Evolutionary conservation across 371 early-diverging fungal species (phyloP), one percentile per base, ranked within the genome.

Genomic region (Mucor mucedo): DNA sequence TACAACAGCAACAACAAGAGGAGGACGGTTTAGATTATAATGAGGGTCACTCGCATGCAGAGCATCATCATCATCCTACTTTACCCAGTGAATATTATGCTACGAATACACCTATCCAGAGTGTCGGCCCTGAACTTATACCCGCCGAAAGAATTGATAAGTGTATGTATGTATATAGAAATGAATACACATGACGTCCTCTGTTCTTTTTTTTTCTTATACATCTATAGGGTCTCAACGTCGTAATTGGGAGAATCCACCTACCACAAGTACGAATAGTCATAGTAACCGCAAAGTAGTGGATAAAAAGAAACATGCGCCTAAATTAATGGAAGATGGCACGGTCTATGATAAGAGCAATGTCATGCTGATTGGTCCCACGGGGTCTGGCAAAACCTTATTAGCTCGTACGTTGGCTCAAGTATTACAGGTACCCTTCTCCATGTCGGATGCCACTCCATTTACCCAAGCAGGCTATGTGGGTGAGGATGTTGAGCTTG

Each of bases 381-480:
- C 93, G 3, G 93, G 93, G 3, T 92, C 92, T 71, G 87, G 93
- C 4, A 93, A 94, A 71, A 95, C 96, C 3, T 74, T 95, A 45
- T 70, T 95, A n/a, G 95, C 93, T 4, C 87, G 88, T 61, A 94
- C 94, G 2, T 71, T 93, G 38, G 95, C 96, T 16, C 84, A 92
- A 55, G 79, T 94, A 2, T 83, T 95, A 28, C 84, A 93, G 32
- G 95, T 95, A 0, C 95, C 96, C 0, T 95, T 94, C 63, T 92
- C 93, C 3, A 91, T 93, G 80, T 91, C 91, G 10, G 96, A 95
- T 74, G 96, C 96, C 0, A 95, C 95, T 0, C 89, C 94, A 4
- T 88, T 95, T 63, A 95, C 96, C 3, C 94, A 94, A 64, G 92
- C 95, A 3, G 96, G 96, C 7, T 95, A 95, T 70, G 95, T 95